Percentiles rank a stretch among this genome's conserved stretches.
Evolutionary conservation across 2,329 filamentous ascomycete genomes (phyloP).

Genomic region (Aureobasidium pullulans): DNA sequence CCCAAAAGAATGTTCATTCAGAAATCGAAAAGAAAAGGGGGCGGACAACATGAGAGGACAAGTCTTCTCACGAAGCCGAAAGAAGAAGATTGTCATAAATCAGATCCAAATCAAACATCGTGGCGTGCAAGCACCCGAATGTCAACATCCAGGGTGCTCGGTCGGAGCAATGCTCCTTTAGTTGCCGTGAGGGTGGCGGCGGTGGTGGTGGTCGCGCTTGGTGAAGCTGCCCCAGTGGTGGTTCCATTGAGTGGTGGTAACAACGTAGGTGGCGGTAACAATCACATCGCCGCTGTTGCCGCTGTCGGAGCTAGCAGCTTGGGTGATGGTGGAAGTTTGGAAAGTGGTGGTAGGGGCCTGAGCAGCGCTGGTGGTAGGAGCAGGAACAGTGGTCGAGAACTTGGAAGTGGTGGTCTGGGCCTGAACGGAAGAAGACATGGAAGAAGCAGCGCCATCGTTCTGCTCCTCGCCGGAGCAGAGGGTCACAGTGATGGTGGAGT

Average conservation of each 20-base stretch:
- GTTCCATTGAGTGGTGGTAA: constrained; percentile 18
- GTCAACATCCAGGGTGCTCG: constrained; percentile 12
- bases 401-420: constrained; percentile 15
- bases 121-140: constrained; percentile 8
- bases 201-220: constrained; percentile 20
- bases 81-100: constrained; percentile 14
- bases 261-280: constrained; percentile 21
- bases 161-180: neutral
- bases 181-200: constrained; percentile 22
- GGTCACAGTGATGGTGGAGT: constrained; percentile 28
- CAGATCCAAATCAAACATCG: constrained; percentile 11
- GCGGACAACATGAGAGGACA: neutral
- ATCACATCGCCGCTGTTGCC: neutral
- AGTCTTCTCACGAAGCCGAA: neutral
- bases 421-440: constrained; percentile 15
- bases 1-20: constrained; percentile 12
- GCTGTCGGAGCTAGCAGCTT: neutral
- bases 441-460: constrained; percentile 14
- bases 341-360: constrained; percentile 19
- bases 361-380: constrained; percentile 12
- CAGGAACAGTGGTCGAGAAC: constrained; percentile 14
- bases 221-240: constrained; percentile 6
- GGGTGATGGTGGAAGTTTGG: constrained; percentile 7
- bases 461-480: constrained; percentile 26
- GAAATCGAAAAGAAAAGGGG: constrained; percentile 3